phyloP scores from a whole-genome alignment of 2,329 filamentous ascomycete species.

The Aspergillus nomiae region DNA sequence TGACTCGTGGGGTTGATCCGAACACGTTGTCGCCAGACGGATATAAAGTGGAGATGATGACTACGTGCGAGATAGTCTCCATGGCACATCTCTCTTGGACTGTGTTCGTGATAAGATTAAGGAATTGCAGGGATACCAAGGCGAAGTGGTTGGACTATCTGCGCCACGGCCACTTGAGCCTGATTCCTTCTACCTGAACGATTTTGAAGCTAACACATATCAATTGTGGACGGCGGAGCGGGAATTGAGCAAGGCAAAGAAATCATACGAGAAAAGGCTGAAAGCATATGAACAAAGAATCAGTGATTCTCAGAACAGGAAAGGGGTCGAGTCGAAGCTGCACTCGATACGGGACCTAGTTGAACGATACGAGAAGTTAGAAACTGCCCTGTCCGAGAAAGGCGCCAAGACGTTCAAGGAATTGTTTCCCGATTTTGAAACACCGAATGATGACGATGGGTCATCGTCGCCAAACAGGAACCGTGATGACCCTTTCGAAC shows the following conservation, averaged over 20 bases:
- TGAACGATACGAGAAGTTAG: constrained; percentile 56
- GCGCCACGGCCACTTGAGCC: constrained; percentile 28
- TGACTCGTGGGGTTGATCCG: constrained; percentile 66
- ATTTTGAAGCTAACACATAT: constrained; percentile 60
- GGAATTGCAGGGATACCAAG: constrained; percentile 51
- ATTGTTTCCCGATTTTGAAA: constrained; percentile 56
- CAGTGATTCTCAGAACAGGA: constrained; percentile 1
- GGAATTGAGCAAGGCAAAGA: constrained; percentile 39
- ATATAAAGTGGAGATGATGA: constrained; percentile 20
- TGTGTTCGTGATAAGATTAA: constrained; percentile 57
- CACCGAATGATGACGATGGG: background rate
- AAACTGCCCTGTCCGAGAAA: constrained; percentile 56
- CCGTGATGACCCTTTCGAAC: constrained; percentile 46
- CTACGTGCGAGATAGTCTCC: background rate
- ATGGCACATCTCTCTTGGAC: constrained; percentile 58
- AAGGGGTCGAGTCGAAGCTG: constrained; percentile 55
- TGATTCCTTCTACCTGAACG: constrained; percentile 56
- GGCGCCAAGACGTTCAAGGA: constrained; percentile 69
- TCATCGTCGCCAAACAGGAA: background rate
- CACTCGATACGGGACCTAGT: constrained; percentile 56
- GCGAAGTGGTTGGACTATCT: constrained; percentile 24
- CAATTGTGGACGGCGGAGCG: constrained; percentile 55
- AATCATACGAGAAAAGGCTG: constrained; percentile 40
- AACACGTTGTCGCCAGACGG: constrained; percentile 57
- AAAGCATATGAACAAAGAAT: constrained; percentile 26